phyloP scores from a whole-genome alignment of 306 rosid species.

The Prunus campanulata region DNA sequence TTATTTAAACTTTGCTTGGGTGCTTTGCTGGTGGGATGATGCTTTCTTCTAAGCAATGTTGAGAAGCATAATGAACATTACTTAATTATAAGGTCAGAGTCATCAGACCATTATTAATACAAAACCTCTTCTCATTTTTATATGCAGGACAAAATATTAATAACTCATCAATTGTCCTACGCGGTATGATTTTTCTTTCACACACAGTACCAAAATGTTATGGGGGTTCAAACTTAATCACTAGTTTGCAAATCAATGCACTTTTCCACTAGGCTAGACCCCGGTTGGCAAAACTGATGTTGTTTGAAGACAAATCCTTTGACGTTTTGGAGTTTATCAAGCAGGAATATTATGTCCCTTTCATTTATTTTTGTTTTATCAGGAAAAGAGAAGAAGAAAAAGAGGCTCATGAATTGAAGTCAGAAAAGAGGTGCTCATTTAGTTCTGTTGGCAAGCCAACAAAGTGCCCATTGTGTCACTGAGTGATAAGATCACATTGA shows the following conservation, averaged over 20 bases:
- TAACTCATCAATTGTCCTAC: not conserved
- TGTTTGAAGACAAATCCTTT: not conserved
- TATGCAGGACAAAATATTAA: too few relatives aligned
- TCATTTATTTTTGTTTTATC: not conserved
- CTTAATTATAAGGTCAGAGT: not conserved
- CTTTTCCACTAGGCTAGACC: not conserved
- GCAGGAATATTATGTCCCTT: not conserved
- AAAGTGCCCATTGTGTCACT: not conserved
- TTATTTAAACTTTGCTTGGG: too few relatives aligned
- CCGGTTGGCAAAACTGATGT: not conserved
- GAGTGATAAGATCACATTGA: too few relatives aligned
- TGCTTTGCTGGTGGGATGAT: conserved; percentile 1
- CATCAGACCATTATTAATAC: too few relatives aligned
- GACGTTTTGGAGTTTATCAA: not conserved
- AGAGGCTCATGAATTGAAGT: not conserved
- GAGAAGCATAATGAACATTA: not conserved
- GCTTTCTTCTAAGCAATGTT: not conserved
- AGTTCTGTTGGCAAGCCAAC: not conserved
- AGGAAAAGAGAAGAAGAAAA: not conserved
- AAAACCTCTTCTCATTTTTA: too few relatives aligned
- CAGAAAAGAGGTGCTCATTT: not conserved
- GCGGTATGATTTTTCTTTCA: too few relatives aligned
- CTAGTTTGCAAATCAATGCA: too few relatives aligned
- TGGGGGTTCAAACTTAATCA: too few relatives aligned
- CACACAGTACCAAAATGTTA: too few relatives aligned